Base-by-base conservation (phyloP, 2,329 filamentous ascomycete genomes). In the Graphilbum fragrans region DNA sequence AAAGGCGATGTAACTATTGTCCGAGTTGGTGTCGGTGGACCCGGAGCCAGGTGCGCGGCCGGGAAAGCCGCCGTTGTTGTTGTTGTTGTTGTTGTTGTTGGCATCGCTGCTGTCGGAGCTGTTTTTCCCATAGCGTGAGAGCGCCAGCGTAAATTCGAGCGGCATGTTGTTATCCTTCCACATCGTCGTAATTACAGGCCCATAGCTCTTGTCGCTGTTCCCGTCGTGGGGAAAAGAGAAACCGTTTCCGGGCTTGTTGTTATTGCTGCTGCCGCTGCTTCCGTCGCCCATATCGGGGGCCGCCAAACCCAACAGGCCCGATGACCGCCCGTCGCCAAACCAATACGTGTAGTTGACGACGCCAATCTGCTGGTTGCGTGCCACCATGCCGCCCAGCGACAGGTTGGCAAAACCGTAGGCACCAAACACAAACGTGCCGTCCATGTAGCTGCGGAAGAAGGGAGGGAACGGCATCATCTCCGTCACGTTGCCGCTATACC, bases 231-330 rank as follows among this genome's bases (percentile, higher is more conserved):
- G n/a, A n/a, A n/a, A n/a, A n/a, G n/a, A n/a, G n/a, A n/a, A n/a
- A n/a, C n/a, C n/a, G n/a, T n/a, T n/a, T n/a, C n/a, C n/a, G n/a
- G n/a, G n/a, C n/a, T n/a, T n/a, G n/a, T n/a, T n/a, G n/a, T n/a
- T n/a, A n/a, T n/a, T 46, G 6, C 42, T 51, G 43, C 48, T 48
- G 25, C 58, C 54, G 3, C 63, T 59, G 19, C 60, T 63, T 1
- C 67, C n/a, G n/a, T n/a, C n/a, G n/a, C n/a, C 72, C 35, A 72
- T 50, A n/a, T 61, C 55, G 5, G 66, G 63, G 49, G 70, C 74
- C 1, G 60, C 69, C 14, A 76, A 57, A 1, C 71, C 71, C 5
- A 74, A 48, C 2, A 74, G 52, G 5, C 71, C 70, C 25, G 61
- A 64, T 2, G 65, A 64, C 20, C 58, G 52, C 1, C 56, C 58